Evolutionary conservation across 2,329 filamentous ascomycete genomes (phyloP), one percentile per base, ranked within the genome.

Genomic region (Dactylella cylindrospora): DNA sequence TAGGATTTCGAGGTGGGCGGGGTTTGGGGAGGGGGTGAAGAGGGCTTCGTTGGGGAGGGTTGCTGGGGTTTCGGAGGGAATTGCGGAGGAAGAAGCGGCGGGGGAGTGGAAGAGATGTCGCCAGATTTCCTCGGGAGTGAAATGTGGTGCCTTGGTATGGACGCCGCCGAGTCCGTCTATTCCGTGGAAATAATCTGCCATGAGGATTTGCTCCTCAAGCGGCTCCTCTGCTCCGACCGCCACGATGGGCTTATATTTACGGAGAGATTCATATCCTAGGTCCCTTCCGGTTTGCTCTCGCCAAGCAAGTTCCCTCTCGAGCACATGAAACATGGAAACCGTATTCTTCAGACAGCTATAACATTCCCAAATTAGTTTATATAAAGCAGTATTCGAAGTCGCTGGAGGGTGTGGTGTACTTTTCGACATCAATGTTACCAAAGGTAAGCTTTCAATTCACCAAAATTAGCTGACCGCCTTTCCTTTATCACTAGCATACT

Each of bases 281-380:
- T 80, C 74, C 51, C 78, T 80, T 13, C 86, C 86, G 33, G 83
- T 80, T 9, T 81, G 75, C 70, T 81, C 82, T 65, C 93, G 82
- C 90, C 90, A 97, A 67, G 82, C 79, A 67, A 89, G 78, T 75
- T 98, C 93, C 71, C 89, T 88, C 67, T 95, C 89, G 47, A 98
- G 80, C 57, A 95, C 85, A 70, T 96, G 85, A 76, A 98, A 97
- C 64, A 97, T 78, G 19, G 89, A 86, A 31, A 97, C 84, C 12
- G 87, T 84, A 74, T 98, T 98, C 44, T 86, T 84, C 44, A 96
- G 78, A 69, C 90, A 96, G 73, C 86, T 90, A n/a, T n/a, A n/a
- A n/a, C n/a, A n/a, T 22, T 20, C 3, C n/a, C 15, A n/a, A n/a
- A n/a, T n/a, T 8, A 17, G 10, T 15, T n/a, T 6, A 5, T n/a